A percentile compares a stretch with the other conserved stretches of the same genome.
Evolutionary conservation across 2,329 filamentous ascomycete species (phyloP).

Genomic region (Neonectria ditissima): DNA sequence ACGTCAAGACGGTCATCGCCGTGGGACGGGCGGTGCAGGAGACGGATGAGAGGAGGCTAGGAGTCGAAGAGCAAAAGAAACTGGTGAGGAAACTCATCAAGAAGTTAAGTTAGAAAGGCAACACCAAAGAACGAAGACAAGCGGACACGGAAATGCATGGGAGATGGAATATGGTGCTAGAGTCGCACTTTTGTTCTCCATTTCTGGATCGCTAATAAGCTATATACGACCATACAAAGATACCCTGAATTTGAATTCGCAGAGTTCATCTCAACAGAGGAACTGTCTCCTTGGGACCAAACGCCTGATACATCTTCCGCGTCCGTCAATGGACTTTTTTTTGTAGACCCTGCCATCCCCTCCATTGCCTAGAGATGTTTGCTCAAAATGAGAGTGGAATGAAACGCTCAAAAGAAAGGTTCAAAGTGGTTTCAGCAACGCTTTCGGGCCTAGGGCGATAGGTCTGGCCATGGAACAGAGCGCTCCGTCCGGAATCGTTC

Average conservation of each 20-base stretch:
- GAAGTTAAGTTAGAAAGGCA: slow-evolving; percentile 59
- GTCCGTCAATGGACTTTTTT: slow-evolving; percentile 23
- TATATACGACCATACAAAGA: slow-evolving; percentile 40
- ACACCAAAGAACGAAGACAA: neutral
- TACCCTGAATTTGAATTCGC: slow-evolving; percentile 42
- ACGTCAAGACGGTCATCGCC: slow-evolving; percentile 76
- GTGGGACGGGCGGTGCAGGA: slow-evolving; percentile 83
- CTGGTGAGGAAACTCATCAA: slow-evolving; percentile 75
- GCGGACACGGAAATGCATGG: slow-evolving; percentile 5
- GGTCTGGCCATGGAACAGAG: neutral
- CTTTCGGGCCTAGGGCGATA: neutral
- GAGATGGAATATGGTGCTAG: slow-evolving; percentile 25
- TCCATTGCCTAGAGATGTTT: slow-evolving; percentile 34
- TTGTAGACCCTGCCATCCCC: slow-evolving; percentile 33
- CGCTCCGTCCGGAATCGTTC: neutral
- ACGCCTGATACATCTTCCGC: slow-evolving; percentile 35
- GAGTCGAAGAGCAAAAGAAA: slow-evolving; percentile 75
- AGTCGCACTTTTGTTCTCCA: slow-evolving; percentile 34
- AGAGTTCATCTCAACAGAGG: slow-evolving; percentile 33
- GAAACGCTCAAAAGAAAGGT: slow-evolving; percentile 33
- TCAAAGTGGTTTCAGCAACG: slow-evolving; percentile 16
- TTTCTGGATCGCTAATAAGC: slow-evolving; percentile 35
- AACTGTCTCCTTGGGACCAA: slow-evolving; percentile 33
- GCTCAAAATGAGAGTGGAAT: slow-evolving; percentile 38
- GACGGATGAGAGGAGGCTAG: slow-evolving; percentile 77